Evolutionary conservation across 495 filamentous ascomycete genomes (phyloP).

Genomic region (Penicillium angulare): DNA sequence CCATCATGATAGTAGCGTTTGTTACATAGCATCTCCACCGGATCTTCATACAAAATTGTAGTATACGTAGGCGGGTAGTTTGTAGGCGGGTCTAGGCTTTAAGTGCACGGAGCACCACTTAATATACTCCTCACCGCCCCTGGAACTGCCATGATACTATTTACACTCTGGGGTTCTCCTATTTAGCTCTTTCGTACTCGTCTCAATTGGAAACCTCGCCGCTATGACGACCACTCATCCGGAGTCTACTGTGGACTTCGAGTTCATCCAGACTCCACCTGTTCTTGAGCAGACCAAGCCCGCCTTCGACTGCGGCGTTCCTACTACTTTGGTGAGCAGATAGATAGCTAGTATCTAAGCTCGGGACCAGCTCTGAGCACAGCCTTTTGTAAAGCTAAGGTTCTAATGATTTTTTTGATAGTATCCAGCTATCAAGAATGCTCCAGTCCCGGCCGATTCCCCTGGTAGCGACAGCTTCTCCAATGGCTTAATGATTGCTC

Average conservation of each 20-base stretch:
- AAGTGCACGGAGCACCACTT: conserved; percentile 11
- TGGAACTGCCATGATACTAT: conserved; percentile 28
- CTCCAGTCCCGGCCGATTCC: conserved; percentile 62
- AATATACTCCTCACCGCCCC: conserved; percentile 21
- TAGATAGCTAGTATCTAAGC: too few species aligned
- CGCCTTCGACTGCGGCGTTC: conserved; percentile 30
- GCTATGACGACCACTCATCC: conserved; percentile 49
- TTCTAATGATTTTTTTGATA: conserved; percentile 19
- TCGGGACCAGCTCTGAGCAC: neutral
- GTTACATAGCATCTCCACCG: too few species aligned
- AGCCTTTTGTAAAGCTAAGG: conserved; percentile 1
- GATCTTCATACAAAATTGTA: too few species aligned
- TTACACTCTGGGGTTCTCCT: conserved; percentile 23
- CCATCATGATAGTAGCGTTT: too few species aligned
- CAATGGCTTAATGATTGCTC: conserved; percentile 53
- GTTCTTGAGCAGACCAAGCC: conserved; percentile 44
- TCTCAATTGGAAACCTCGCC: conserved; percentile 23
- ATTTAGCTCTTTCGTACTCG: conserved; percentile 19
- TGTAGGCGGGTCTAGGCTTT: neutral
- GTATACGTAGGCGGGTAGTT: conserved; percentile 3
- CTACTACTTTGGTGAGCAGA: conserved; percentile 26
- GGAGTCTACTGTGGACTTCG: conserved; percentile 62
- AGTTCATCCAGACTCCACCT: conserved; percentile 64
- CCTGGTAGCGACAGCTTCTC: conserved; percentile 57
- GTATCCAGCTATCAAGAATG: conserved; percentile 66